Base-by-base conservation (phyloP, 768 basidiomycete species). In the Sistotremastrum niveocremeum region DNA sequence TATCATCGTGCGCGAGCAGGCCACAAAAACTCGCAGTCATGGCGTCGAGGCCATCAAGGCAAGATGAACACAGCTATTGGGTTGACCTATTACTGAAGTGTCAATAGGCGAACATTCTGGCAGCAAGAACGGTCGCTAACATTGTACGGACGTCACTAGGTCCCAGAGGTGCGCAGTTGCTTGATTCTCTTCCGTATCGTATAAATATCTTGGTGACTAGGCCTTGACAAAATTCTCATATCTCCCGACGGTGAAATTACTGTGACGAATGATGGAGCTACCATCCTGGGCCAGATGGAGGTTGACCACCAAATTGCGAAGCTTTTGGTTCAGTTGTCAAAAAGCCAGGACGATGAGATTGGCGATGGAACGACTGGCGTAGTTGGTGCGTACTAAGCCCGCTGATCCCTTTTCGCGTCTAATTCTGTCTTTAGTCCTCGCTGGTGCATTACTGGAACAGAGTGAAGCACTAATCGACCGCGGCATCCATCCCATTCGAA, bases 291-390 rank as follows among this genome's bases (percentile, higher is more conserved):
- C 28, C 94, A 97, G 69, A 97, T 99, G 91, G 89, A 95, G 63
- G 93, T 98, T 44, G 94, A 98, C 58, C 94, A 99, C 61, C 94
- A 94, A 68, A 94, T 99, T 58, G 95, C 95, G 49, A 99, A 95
- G 66, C 76, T 99, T 39, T 76, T 99, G 34, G 95, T 99, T 2
- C 86, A 97, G 59, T 72, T 98, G 37, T 93, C 89, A 11, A 94
- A 93, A 70, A 90, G 86, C 61, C 95, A 99, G 68, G 95, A 99
- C 62, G 95, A 99, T 62, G 95, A 99, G 69, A 94, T 99, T 60
- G 95, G 95, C 29, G 95, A 99, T 65, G 95, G 95, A 49, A 98
- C 95, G 5, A 98, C 95, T 31, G 95, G 95, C 62, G 95, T 99
- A 49, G 95, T 98, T 52, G 93, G 93, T 94, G 60, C 58, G 89